Base-by-base conservation (phyloP, 768 basidiomycete genomes). In the Serendipita indica region DNA sequence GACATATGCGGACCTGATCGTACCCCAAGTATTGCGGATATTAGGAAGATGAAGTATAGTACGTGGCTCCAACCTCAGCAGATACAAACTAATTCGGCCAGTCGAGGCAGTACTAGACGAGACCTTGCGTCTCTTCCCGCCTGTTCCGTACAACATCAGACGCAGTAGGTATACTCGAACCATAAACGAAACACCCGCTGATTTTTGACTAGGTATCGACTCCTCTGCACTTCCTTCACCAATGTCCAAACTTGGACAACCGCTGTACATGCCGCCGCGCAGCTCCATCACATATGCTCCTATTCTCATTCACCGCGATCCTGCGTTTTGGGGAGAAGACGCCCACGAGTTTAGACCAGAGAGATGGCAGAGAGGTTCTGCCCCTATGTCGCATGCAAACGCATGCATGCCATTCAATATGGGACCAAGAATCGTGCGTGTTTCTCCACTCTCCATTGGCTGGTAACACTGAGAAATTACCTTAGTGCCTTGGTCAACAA, bases 311-410 rank as follows among this genome's bases (percentile, higher is more conserved):
- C 88, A 89, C 58, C 77, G 85, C 0, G 82, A 81, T 63, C 72
- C 74, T 41, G 75, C 72, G 16, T 69, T 86, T 0, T 90, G 87
- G 88, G 88, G 88, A 2, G 64, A 72, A 0, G 84, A 89, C 61
- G 86, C 86, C 0, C 77, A 86, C 64, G 75, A 74, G n/a, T 91
- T 89, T 66, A 78, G 84, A 58, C 86, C 86, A 3, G 82, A 86
- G 32, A 75, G 88, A 37, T 91, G 88, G 88, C 69, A 86, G 3
- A 77, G 84, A 35, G 76, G 75, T 18, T 68, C 75, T 1, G 81
- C 82, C 64, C 82, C 85, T 1, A 75, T 79, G 61, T 25, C 57
- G 14, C 54, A 64, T 57, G 34, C 63, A 3, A 62, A 60, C 45
- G 85, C 86, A 73, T 88, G 77, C 67, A 73, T 78, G 16, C 84